Evolutionary conservation across 345 rosid genomes (phyloP), one percentile per base, ranked within the genome.

Genomic region (Punica granatum): DNA sequence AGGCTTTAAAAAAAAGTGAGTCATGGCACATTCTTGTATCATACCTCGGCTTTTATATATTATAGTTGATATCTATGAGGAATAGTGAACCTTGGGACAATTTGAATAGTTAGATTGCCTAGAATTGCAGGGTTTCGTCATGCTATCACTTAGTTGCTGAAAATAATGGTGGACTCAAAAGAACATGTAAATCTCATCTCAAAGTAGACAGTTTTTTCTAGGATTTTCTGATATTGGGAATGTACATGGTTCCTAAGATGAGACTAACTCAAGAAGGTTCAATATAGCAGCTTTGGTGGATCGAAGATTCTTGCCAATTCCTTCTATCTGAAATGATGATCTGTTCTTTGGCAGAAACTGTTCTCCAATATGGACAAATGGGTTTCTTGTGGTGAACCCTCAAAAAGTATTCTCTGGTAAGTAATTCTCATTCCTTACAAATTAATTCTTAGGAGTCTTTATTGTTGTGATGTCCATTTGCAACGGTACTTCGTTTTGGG

Each of bases 321-420:
- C 71, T 67, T 62, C 53, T 15, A 33, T 68, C 51, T 71, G 58
- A 63, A 30, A 54, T 63, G 62, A 43, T 16, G 23, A 63, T 23
- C 25, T 30, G 58, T 58, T 31, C 51, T 70, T 59, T 44, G 77
- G 70, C 88, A 94, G 97, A 85, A 83, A 78, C 72, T 94, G 67
- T 74, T 91, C 65, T 83, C 72, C 82, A 86, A 85, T 80, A 70
- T 91, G 93, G 99, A 94, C 82, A 84, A 77, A 66, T 63, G 84
- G 76, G 83, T 94, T 73, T 74, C 86, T n/a, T 91, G 93, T 69
- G 85, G 81, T 73, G 86, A 68, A 71, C 99, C 99, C 62, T 81
- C 93, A 25, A 78, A 84, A 74, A 72, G 82, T 72, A 72, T 33
- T 72, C 77, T 89, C 53, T 94, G 99, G 98, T 94, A 70, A 77